Percentiles rank a stretch among this genome's conserved stretches.
These are phyloP conservation scores for Trichoderma erinaceum DNA, from an alignment of 495 filamentous ascomycete species.

Conservation along the genomic window DNA sequence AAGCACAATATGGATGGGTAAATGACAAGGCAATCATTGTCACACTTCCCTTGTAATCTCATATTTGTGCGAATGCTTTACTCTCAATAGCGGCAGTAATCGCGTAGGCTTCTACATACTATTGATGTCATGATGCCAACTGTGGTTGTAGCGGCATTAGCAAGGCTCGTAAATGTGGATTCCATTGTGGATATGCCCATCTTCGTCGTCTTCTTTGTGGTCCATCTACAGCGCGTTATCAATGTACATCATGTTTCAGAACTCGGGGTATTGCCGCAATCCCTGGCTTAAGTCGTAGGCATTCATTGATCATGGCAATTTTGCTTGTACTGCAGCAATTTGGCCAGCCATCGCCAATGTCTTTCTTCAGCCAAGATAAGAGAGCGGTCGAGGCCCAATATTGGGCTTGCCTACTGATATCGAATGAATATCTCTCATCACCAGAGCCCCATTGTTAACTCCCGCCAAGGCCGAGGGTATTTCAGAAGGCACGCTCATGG, in stretches of 20 bases:
- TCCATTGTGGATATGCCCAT: neutral
- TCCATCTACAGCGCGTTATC: neutral
- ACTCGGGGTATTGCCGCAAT: no score
- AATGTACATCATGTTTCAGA: neutral
- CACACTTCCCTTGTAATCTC: no score
- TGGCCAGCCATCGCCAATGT: neutral
- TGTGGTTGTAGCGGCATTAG: neutral
- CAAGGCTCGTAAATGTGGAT: constrained; percentile 11
- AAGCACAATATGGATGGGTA: no score
- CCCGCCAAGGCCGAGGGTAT: neutral
- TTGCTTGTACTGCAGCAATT: no score
- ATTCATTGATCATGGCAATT: no score
- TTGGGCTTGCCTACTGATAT: no score
- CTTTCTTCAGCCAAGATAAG: neutral
- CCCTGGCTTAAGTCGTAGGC: no score
- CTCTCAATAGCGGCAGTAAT: neutral
- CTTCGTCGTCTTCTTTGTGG: neutral
- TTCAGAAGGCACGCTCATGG: neutral
- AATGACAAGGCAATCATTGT: no score
- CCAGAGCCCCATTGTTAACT: neutral
- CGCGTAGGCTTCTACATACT: neutral
- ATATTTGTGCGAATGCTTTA: no score
- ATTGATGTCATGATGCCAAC: neutral
- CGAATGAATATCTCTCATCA: no score
- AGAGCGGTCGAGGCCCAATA: neutral